Base-by-base conservation (phyloP, 2,329 filamentous ascomycete species). In the Sclerotinia sclerotiorum region DNA sequence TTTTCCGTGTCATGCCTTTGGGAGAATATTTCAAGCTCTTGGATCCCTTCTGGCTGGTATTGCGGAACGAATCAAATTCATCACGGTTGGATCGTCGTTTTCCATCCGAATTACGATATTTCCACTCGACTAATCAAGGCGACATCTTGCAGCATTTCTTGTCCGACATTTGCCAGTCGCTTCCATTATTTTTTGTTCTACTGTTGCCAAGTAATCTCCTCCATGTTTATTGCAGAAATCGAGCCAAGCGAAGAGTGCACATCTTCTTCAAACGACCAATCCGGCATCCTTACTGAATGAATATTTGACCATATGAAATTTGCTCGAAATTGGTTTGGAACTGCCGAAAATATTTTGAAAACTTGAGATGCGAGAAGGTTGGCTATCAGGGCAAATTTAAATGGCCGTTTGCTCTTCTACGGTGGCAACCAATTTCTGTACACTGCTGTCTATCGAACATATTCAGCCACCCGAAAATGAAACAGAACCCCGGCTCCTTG, bases 201-300 rank as follows among this genome's bases (percentile, higher is more conserved):
- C 42, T 10, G 64, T 69, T 3, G 57, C n/a, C 8, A 42, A 17
- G 15, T 46, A 67, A 35, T 68, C 27, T 17, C 32, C 35, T 27
- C 48, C 39, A 0, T 35, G 24, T 27, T 54, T 6, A 29, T 17
- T 48, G 42, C 65, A 68, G 21, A 69, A 67, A 32, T 68, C 56
- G 15, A 70, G 67, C 66, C 69, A 71, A 21, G 65, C 56, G 46
- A 69, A 49, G 1, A 68, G 49, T 19, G n/a, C 1, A 68, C 46
- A 10, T 57, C 19, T 21, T 67, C 68, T 6, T 39, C 35, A 19
- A 39, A 27, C 11, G n/a, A 24, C 48, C 49, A 62, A 44, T 15
- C 21, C 8, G 7, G 1, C 61, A 64, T 52, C n/a, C 6, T 56
- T 10, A 39, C 19, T 46, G n/a, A 35, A n/a, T 62, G 42, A 58